Base-by-base conservation (phyloP, 495 filamentous ascomycete species). In the Talaromyces thailandensis region DNA sequence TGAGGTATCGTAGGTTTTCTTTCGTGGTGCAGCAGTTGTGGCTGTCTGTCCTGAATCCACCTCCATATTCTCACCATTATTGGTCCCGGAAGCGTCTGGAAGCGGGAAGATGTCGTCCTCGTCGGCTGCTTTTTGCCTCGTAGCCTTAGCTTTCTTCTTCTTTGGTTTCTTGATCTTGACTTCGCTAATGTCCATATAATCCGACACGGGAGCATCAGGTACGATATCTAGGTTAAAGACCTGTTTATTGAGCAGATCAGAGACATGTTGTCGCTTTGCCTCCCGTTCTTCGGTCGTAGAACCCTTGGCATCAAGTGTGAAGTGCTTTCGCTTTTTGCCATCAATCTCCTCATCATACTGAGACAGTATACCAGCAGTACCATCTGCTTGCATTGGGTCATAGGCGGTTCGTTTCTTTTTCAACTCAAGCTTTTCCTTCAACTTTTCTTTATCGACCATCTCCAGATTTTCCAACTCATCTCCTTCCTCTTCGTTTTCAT, bases 291-390 rank as follows among this genome's bases (percentile, higher is more conserved):
- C 89, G 9, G 76, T 71, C 5, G 84, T 85, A 40, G 83, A 87
- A 23, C 90, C 92, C 61, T 84, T 78, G 2, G 84, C 87, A 71
- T 92, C 91, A 31, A 98, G 76, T 0, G 89, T 95, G 69, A 98
- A 98, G 16, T 81, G 78, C 74, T 96, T 97, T 56, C 84, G 82
- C 75, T 93, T 94, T 76, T 96, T 96, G 60, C 92, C 92, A 45
- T 90, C 84, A 55, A 96, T 96, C 68, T 95, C 93, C 68, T 96
- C 93, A 66, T 98, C 94, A 69, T 98, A 98, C 62, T 98, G 91
- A 24, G 85, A 81, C 52, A 98, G 76, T 28, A 98, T 82, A 3
- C 76, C 77, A 56, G 78, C 81, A 61, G 85, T 77, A 57, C 85
- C 88, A 59, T 81, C 82, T 63, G 88, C 89, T 61, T 85, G 85